Conservation (phyloP, 805 yeast genomes). For the Maudiozyma serrabonitensis region DNA sequence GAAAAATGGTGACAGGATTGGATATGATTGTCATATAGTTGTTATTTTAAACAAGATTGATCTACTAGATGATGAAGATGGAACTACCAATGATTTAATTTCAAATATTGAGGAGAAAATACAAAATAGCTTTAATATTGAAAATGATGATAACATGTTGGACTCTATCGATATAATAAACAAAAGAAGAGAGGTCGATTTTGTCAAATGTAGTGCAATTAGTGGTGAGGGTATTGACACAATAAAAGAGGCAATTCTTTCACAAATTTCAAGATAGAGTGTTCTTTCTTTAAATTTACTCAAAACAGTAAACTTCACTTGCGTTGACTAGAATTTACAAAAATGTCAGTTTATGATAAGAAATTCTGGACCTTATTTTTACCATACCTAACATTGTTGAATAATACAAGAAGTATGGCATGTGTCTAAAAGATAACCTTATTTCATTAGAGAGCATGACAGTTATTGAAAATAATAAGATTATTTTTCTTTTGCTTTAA, state of each 20-base stretch:
- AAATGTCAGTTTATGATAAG: too few species aligned
- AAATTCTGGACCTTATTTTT: too few species aligned
- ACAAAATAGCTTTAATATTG: background rate
- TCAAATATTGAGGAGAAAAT: background rate
- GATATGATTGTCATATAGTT: conserved; percentile 40
- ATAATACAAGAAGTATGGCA: too few species aligned
- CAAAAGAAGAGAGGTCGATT: conserved; percentile 1
- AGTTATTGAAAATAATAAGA: too few species aligned
- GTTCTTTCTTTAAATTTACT: too few species aligned
- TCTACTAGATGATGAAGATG: conserved; percentile 28
- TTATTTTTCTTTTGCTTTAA: too few species aligned
- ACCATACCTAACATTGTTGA: too few species aligned
- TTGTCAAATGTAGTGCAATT: conserved; percentile 16
- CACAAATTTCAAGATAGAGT: background rate
- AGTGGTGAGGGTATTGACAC: conserved; percentile 15
- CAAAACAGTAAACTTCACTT: too few species aligned
- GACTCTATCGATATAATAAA: background rate
- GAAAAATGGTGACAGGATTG: conserved; percentile 51
- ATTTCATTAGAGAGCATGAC: too few species aligned
- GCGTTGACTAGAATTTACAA: too few species aligned
- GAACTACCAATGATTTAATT: background rate
- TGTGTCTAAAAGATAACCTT: too few species aligned
- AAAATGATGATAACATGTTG: background rate
- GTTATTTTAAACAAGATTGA: conserved; percentile 73
- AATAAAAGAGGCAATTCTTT: conserved; percentile 2